Conservation (phyloP, 1,139 yeast species). For the Wickerhamomyces sp. region DNA sequence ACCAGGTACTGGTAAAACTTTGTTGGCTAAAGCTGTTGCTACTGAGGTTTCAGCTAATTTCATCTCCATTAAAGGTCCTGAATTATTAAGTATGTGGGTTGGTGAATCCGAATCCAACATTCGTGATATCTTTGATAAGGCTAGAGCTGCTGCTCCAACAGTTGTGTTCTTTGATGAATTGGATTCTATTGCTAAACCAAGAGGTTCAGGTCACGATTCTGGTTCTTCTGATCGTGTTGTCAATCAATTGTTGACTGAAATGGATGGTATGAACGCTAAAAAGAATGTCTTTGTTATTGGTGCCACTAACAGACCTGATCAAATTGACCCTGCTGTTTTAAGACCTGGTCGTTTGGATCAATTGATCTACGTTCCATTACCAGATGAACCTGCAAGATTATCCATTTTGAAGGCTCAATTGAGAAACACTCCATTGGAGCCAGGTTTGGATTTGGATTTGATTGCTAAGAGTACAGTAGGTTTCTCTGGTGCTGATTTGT, state of each 20-base stretch:
- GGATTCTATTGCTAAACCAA: conserved; percentile 95
- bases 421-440: conserved; percentile 97
- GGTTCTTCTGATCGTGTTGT: conserved; percentile 99
- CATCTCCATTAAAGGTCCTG: conserved; percentile 96
- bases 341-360: conserved; percentile 99
- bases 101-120: conserved; percentile 98
- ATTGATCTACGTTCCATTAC: conserved; percentile 96
- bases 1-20: conserved; percentile 99
- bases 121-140: conserved; percentile 96
- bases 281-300: conserved; percentile 98
- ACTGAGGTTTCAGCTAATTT: conserved; percentile 97
- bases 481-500: conserved; percentile 98
- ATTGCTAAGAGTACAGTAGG: conserved; percentile 94
- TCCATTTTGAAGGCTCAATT: conserved; percentile 93
- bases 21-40: conserved; percentile 96
- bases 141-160: conserved; percentile 98
- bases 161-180: conserved; percentile 96
- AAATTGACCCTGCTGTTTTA: conserved; percentile 95
- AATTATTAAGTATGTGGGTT: conserved; percentile 96
- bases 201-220: conserved; percentile 98
- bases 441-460: conserved; percentile 82
- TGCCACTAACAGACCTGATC: conserved; percentile 98
- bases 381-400: conserved; percentile 90
- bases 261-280: conserved; percentile 99
- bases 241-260: conserved; percentile 94